These are phyloP conservation scores for Aspergillus sclerotioniger DNA, from an alignment of 495 filamentous ascomycete species.

Conservation along the genomic window DNA sequence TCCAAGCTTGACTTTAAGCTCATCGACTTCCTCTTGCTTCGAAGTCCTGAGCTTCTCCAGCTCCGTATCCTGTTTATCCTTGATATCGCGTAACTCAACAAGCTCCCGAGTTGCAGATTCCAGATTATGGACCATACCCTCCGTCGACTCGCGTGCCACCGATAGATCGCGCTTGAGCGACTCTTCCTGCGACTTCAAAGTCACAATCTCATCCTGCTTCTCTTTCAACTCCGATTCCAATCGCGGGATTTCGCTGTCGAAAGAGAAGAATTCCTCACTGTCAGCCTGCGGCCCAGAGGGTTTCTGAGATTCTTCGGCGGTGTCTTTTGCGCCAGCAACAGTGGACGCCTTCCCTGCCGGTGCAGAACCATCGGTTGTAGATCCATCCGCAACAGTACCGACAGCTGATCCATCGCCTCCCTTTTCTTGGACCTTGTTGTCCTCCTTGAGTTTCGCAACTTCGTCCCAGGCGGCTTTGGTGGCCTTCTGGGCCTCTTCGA, in stretches of 20 bases:
- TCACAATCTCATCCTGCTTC: slow-evolving; percentile 63
- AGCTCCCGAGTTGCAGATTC: slow-evolving; percentile 60
- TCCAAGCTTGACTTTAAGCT: slow-evolving; percentile 39
- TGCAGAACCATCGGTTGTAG: slow-evolving; percentile 14
- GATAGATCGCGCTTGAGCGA: slow-evolving; percentile 52
- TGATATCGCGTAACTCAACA: slow-evolving; percentile 54
- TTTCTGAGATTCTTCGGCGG: slow-evolving; percentile 14
- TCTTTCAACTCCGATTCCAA: slow-evolving; percentile 60
- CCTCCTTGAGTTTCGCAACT: slow-evolving; percentile 47
- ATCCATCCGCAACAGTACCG: slow-evolving; percentile 18
- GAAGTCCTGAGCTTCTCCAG: slow-evolving; percentile 38
- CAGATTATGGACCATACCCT: slow-evolving; percentile 60
- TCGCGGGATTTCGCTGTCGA: slow-evolving; percentile 70
- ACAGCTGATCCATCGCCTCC: slow-evolving; percentile 24
- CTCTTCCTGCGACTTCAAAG: slow-evolving; percentile 61
- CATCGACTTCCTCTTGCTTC: slow-evolving; percentile 38
- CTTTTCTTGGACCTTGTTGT: slow-evolving; percentile 23
- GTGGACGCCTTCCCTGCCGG: slow-evolving; percentile 17
- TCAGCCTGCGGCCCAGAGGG: slow-evolving; percentile 36
- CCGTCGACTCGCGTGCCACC: slow-evolving; percentile 61
- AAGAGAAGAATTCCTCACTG: slow-evolving; percentile 85
- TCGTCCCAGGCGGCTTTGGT: slow-evolving; percentile 56
- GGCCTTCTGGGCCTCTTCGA: slow-evolving; percentile 66
- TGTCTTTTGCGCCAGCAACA: slow-evolving; percentile 3
- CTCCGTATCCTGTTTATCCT: slow-evolving; percentile 51